Evolutionary conservation across 139 green algal genomes (phyloP), one percentile per base, ranked within the genome.

Genomic region (Pleodorina starrii): DNA sequence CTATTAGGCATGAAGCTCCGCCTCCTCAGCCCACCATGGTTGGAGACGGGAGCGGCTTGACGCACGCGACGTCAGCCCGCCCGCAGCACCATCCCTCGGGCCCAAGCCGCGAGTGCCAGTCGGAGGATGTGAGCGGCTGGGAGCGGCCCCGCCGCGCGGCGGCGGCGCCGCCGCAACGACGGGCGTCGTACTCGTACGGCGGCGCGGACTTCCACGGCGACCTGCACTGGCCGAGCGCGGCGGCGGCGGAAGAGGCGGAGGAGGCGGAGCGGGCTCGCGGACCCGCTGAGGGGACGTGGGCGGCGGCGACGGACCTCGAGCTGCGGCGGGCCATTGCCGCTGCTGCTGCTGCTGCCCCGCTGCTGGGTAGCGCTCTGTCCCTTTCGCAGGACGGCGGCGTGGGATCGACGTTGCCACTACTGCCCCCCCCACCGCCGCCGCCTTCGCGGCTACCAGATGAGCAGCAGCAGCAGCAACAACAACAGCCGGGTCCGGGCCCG

Each of bases 321-420:
- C 40, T 80, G 40, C 43, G 40, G 3, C 12, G 40, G 38, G 35
- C n/a, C n/a, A n/a, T n/a, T n/a, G n/a, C n/a, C n/a, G n/a, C n/a
- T n/a, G n/a, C n/a, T n/a, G n/a, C n/a, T n/a, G n/a, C n/a, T n/a
- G n/a, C 29, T 36, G 42, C 27, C 21, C 12, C 16, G 19, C 12
- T 80, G 72, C 42, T 40, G 7, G 3, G 6, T 0, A 32, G 77
- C 77, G 25, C 10, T 4, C 32, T 72, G 54, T 85, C 77, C 2
- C 50, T 72, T 25, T 54, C 50, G 5, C 77, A 54, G 77, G 77
- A 85, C 77, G 77, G 77, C 77, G 19, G 50, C 76, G 29, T 36
- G 3, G 63, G 63, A 9, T n/a, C 5, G 9, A 10, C 40, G 10
- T 10, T 7, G 27, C 23, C 9, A 12, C 72, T 38, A 2, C 29